phyloP scores from a whole-genome alignment of 2,329 filamentous ascomycete species.

The Colletotrichum destructivum region DNA sequence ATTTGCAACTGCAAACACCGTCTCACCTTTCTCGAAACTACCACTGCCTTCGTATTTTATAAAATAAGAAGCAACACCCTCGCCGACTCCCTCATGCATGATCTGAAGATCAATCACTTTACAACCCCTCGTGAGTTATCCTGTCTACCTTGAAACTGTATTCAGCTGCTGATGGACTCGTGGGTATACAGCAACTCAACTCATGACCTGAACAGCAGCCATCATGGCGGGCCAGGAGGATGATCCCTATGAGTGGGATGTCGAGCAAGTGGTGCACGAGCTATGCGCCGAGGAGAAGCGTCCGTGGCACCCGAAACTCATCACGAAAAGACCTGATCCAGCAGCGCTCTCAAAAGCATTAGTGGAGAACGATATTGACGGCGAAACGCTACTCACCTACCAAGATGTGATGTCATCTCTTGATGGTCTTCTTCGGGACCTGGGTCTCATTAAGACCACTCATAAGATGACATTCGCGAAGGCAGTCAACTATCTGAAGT shows the following conservation, averaged over 20 bases:
- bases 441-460: conserved; percentile 71
- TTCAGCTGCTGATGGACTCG: background rate
- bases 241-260: conserved; percentile 84
- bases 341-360: conserved; percentile 68
- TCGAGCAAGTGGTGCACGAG: conserved; percentile 76
- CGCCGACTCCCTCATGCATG: conserved; percentile 1
- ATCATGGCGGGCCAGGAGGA: conserved; percentile 53
- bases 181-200: background rate
- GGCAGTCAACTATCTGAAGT: conserved; percentile 61
- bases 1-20: background rate
- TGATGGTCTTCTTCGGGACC: conserved; percentile 64
- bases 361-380: conserved; percentile 75
- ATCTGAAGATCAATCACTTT: background rate
- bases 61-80: background rate
- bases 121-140: conserved; percentile 1
- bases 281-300: conserved; percentile 69
- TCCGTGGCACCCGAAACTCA: conserved; percentile 61
- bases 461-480: conserved; percentile 71
- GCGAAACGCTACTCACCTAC: conserved; percentile 73
- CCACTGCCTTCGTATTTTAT: background rate
- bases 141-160: background rate
- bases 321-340: conserved; percentile 65
- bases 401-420: conserved; percentile 64
- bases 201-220: conserved; percentile 20
- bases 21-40: background rate